Percentiles rank a stretch among this genome's conserved stretches.
phyloP scores from a whole-genome alignment of 768 basidiomycete species.

The Chalciporus chontae region DNA sequence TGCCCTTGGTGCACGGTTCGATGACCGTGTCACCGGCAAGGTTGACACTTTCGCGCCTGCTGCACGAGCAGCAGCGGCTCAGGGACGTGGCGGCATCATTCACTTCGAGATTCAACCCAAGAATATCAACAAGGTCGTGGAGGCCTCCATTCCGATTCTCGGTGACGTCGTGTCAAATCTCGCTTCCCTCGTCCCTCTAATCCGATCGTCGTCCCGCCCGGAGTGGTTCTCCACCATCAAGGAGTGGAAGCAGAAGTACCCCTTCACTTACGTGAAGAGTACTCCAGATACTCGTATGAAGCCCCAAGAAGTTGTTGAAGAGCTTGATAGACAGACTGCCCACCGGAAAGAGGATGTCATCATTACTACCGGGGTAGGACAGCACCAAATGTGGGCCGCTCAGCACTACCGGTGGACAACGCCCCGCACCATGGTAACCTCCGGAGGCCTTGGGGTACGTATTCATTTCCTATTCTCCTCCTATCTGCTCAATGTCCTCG shows the following conservation, averaged over 20 bases:
- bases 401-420: slow-evolving; percentile 90
- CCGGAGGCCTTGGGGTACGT: slow-evolving; percentile 90
- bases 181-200: slow-evolving; percentile 75
- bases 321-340: slow-evolving; percentile 77
- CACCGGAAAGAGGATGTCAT: slow-evolving; percentile 84
- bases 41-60: slow-evolving; percentile 87
- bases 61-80: slow-evolving; percentile 77
- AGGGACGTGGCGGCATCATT: slow-evolving; percentile 93
- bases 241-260: slow-evolving; percentile 82
- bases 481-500: background rate
- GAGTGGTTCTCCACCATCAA: slow-evolving; percentile 85
- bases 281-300: slow-evolving; percentile 69
- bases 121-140: slow-evolving; percentile 98
- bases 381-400: slow-evolving; percentile 99
- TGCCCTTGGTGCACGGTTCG: slow-evolving; percentile 93
- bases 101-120: slow-evolving; percentile 99
- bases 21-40: slow-evolving; percentile 96
- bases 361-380: slow-evolving; percentile 92
- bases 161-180: slow-evolving; percentile 91
- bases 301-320: slow-evolving; percentile 95
- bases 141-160: slow-evolving; percentile 89
- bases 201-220: slow-evolving; percentile 57
- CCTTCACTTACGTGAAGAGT: slow-evolving; percentile 81
- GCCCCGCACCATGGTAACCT: slow-evolving; percentile 86
- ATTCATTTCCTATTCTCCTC: background rate